These are phyloP conservation scores for Kuraishia cidri DNA, from an alignment of 805 yeast species.

Conservation along the genomic window DNA sequence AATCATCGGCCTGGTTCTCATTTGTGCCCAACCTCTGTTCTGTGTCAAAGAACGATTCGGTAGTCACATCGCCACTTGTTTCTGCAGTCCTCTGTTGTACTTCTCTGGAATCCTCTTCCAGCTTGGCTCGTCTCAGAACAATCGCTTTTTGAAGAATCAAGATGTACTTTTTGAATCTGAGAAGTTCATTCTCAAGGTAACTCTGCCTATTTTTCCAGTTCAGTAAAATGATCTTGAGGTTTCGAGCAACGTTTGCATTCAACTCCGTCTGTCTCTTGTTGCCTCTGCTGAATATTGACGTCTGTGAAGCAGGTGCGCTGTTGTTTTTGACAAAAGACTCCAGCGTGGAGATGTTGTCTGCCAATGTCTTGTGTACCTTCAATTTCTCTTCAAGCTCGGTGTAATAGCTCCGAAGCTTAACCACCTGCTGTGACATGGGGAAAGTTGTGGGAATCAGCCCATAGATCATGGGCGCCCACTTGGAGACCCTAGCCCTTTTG, in stretches of 20 bases:
- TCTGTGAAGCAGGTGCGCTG: neutral
- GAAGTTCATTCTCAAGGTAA: constrained; percentile 34
- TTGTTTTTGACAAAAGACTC: neutral
- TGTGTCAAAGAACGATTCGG: too few relatives aligned
- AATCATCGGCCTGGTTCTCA: too few relatives aligned
- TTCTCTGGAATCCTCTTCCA: too few relatives aligned
- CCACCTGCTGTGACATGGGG: constrained; percentile 26
- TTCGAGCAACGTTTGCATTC: constrained; percentile 11
- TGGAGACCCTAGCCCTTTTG: constrained; percentile 22
- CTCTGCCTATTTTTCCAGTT: constrained; percentile 32
- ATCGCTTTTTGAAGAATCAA: constrained; percentile 36
- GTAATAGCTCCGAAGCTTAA: constrained; percentile 27
- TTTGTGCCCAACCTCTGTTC: too few relatives aligned
- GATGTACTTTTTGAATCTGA: constrained; percentile 35
- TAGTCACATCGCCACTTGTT: too few relatives aligned
- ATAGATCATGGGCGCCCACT: constrained; percentile 29
- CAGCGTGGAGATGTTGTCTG: constrained; percentile 12
- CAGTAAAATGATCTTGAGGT: constrained; percentile 23
- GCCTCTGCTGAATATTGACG: neutral
- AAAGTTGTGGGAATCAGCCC: constrained; percentile 17
- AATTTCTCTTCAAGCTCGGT: constrained; percentile 26
- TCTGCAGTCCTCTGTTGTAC: too few relatives aligned
- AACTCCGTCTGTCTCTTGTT: constrained; percentile 10
- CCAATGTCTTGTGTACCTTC: constrained; percentile 31
- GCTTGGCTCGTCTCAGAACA: constrained; percentile 28